These are phyloP conservation scores for Martiniozyma asiatica DNA, from an alignment of 1,139 yeast genomes.

Conservation along the genomic window DNA sequence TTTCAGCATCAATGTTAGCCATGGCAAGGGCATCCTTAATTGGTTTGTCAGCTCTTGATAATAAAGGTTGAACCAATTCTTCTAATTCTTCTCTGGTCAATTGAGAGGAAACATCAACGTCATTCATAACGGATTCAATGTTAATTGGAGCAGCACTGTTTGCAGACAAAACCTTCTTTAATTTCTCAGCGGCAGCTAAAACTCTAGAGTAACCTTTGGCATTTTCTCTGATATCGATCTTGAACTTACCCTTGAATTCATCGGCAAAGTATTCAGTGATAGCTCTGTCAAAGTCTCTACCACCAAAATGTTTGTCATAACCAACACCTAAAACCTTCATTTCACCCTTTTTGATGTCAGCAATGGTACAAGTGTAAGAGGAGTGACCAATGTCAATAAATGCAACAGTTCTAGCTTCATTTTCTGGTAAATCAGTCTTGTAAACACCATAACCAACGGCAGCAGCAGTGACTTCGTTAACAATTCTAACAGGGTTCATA, in stretches of 20 bases:
- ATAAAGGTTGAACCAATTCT: slow-evolving; percentile 72
- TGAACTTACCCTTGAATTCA: slow-evolving; percentile 82
- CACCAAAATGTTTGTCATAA: slow-evolving; percentile 94
- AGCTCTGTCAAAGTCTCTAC: slow-evolving; percentile 90
- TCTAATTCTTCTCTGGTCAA: slow-evolving; percentile 89
- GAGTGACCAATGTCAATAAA: slow-evolving; percentile 97
- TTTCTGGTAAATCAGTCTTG: slow-evolving; percentile 92
- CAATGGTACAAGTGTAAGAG: slow-evolving; percentile 81
- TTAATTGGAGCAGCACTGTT: slow-evolving; percentile 90
- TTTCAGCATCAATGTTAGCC: slow-evolving; percentile 62
- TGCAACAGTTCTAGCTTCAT: slow-evolving; percentile 80
- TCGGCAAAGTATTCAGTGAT: slow-evolving; percentile 91
- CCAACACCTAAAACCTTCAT: slow-evolving; percentile 86
- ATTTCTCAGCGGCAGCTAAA: slow-evolving; percentile 78
- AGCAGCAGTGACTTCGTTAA: slow-evolving; percentile 95
- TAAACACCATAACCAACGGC: slow-evolving; percentile 99
- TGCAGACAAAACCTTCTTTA: slow-evolving; percentile 94
- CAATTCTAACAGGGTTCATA: slow-evolving; percentile 93
- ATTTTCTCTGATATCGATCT: slow-evolving; percentile 81
- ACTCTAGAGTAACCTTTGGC: slow-evolving; percentile 95
- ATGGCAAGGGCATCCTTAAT: slow-evolving; percentile 70
- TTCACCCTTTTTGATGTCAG: slow-evolving; percentile 92
- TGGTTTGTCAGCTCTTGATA: slow-evolving; percentile 66
- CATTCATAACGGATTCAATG: slow-evolving; percentile 95
- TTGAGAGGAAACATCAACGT: slow-evolving; percentile 86